Base-by-base conservation (phyloP, 805 yeast genomes). In the Candida endomychidarum region DNA sequence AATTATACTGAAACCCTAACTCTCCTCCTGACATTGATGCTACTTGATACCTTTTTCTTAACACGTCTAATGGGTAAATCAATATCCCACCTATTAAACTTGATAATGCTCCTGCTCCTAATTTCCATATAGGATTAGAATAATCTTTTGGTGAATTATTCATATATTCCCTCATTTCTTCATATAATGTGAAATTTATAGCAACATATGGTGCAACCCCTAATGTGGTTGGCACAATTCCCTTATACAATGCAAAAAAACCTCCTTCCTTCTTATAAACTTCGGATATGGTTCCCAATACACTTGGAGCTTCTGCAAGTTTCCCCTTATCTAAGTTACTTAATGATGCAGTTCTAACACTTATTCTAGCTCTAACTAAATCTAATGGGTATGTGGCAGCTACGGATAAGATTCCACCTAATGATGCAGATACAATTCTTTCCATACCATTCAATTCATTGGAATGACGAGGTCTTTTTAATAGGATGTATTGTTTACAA, bases 121-220 rank as follows among this genome's bases (percentile, higher is more conserved):
- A 63, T 53, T 83, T 84, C 63, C 79, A 77, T 26, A 63, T 47
- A 3, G 83, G 79, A 41, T 65, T 51, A 51, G 71, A 51, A 66
- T 63, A 57, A 56, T 63, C 70, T 34, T 41, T 46, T 29, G 58
- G 53, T 28, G 61, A 60, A 16, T 41, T 51, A 43, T 67, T 60
- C 59, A 75, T 63, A 38, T 67, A 55, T 43, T 83, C 93, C 46
- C 89, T 78, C 48, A 89, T 56, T 45, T 77, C 80, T 56, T 93
- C 98, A 67, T 90, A 91, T 33, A 88, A 80, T 2, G 96, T 83
- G 58, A 91, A 91, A 62, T 90, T 91, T 38, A 91, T 75, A 3
- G 96, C 96, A 22, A 88, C 96, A 56, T 90, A 93, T 1, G 98
- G 97, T 1, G 96, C 97, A 15, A 93, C 96, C 1, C 98, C 97